These are phyloP conservation scores for Lactuca sativa DNA, from an alignment of 129 eudicot species.

Conservation along the genomic window DNA sequence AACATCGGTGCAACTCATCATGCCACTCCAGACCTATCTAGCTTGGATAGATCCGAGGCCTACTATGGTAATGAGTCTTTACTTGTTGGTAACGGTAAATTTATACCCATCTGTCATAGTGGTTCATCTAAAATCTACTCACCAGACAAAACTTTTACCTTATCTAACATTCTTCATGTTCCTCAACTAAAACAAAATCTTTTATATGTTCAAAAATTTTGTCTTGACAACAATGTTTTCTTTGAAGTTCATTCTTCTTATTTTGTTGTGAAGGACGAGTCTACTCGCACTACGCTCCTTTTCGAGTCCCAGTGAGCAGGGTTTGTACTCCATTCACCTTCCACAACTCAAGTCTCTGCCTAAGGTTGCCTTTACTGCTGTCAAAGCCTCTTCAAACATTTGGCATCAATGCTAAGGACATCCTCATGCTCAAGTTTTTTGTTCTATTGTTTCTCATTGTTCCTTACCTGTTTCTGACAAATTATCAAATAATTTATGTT, in stretches of 20 bases:
- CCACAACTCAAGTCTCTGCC: constrained; percentile 4
- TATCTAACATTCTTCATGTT: background rate
- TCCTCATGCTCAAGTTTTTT: background rate
- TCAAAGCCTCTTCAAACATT: background rate
- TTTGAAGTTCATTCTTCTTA: too few relatives aligned
- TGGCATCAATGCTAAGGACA: background rate
- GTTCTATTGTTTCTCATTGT: background rate
- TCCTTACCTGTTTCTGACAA: constrained; percentile 2
- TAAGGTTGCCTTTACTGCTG: constrained; percentile 3
- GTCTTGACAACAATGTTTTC: too few relatives aligned
- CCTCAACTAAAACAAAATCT: background rate
- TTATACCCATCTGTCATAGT: background rate
- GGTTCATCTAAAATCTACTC: background rate
- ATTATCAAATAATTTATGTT: constrained; percentile 9
- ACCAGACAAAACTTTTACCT: background rate
- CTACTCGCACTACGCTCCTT: too few relatives aligned
- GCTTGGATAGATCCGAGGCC: too few relatives aligned
- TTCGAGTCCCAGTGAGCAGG: too few relatives aligned
- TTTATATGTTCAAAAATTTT: background rate
- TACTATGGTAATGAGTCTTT: too few relatives aligned
- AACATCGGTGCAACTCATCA: too few relatives aligned
- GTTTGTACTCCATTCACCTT: background rate
- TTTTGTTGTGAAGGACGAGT: too few relatives aligned
- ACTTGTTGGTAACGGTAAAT: constrained; percentile 1
- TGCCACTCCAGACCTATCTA: too few relatives aligned